Evolutionary conservation across 345 rosid species (phyloP).

Genomic region (Gossypium anomalum): DNA sequence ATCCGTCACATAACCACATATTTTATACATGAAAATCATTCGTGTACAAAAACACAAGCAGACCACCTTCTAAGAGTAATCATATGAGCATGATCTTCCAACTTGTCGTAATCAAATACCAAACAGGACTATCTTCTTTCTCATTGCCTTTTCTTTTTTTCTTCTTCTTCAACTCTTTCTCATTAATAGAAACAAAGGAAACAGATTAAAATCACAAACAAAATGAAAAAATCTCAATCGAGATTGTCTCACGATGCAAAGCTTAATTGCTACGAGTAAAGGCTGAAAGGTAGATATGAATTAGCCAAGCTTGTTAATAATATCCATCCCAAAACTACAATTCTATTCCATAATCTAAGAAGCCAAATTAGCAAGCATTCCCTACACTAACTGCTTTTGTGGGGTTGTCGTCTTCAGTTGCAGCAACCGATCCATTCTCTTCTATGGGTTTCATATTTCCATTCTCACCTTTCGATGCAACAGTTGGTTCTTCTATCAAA

Average conservation of each 20-base stretch:
- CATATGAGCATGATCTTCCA: too few relatives aligned
- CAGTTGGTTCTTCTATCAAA: neutral
- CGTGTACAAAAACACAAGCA: neutral
- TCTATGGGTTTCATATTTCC: conserved; percentile 27
- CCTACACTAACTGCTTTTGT: conserved; percentile 25
- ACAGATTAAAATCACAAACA: neutral
- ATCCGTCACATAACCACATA: too few relatives aligned
- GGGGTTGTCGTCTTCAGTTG: conserved; percentile 12
- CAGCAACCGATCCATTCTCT: conserved; percentile 21
- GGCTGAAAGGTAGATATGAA: neutral
- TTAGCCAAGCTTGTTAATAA: neutral
- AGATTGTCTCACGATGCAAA: neutral
- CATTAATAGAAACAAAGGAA: neutral
- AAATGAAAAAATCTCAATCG: neutral
- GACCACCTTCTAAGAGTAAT: too few relatives aligned
- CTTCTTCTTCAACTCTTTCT: neutral
- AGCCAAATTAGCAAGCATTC: conserved; percentile 38
- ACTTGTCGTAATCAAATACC: neutral
- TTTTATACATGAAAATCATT: too few relatives aligned
- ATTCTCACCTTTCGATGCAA: conserved; percentile 13
- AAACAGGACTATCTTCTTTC: neutral
- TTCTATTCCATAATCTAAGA: neutral
- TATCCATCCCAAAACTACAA: conserved; percentile 15
- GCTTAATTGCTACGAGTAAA: neutral
- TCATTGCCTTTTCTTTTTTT: neutral